Evolutionary conservation across 1,284 basidiomycete genomes (phyloP).

Genomic region (Cryptococcus wingfieldii): DNA sequence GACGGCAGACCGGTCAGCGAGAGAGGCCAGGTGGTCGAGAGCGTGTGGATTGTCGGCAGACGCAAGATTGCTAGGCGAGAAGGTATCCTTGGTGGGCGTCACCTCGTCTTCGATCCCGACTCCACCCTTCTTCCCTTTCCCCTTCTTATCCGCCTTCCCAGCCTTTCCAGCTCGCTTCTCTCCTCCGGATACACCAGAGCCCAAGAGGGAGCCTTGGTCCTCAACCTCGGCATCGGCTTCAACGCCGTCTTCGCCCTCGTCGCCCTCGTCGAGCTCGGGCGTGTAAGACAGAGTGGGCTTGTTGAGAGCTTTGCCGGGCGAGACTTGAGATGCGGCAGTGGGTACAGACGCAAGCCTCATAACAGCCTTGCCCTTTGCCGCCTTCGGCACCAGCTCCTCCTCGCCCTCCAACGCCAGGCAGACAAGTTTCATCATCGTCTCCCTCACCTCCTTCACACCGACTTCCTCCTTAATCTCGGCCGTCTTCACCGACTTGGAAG

Average conservation of each 20-base stretch:
- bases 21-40: background rate
- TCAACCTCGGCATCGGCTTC: conserved; percentile 5
- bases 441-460: conserved; percentile 60
- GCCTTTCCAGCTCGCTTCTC: background rate
- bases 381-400: conserved; percentile 70
- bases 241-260: background rate
- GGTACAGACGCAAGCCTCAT: background rate
- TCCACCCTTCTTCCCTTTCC: background rate
- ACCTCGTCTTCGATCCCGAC: background rate
- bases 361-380: conserved; percentile 37
- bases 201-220: background rate
- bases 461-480: conserved; percentile 46
- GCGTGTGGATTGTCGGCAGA: background rate
- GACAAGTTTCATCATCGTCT: conserved; percentile 69
- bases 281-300: background rate
- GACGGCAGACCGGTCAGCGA: background rate
- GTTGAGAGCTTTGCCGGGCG: background rate
- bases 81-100: too few relatives aligned
- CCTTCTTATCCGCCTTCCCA: background rate
- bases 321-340: background rate
- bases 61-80: background rate
- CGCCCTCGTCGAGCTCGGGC: too few relatives aligned
- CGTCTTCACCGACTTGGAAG: conserved; percentile 7
- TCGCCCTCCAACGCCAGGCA: conserved; percentile 81
- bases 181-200: too few relatives aligned